Percentiles rank a stretch among this genome's conserved stretches.
phyloP scores from a whole-genome alignment of 2,329 filamentous ascomycete species.

The Penicillium verrucosum region DNA sequence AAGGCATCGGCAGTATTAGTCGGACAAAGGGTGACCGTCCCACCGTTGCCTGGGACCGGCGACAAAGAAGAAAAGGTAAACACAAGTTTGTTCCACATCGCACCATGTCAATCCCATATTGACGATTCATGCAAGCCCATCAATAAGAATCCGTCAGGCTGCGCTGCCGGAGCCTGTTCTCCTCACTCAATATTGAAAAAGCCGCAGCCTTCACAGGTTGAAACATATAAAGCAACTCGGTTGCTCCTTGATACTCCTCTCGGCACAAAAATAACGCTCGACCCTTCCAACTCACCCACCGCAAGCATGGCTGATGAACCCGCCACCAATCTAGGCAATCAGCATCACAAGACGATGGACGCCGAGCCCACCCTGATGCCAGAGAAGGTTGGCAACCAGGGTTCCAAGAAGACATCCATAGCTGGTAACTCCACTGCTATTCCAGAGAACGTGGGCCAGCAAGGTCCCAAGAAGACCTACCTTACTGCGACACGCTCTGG shows the following conservation, averaged over 20 bases:
- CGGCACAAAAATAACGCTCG: conserved; percentile 26
- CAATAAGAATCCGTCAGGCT: background rate
- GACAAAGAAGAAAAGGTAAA: conserved; percentile 2
- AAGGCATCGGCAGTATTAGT: conserved; percentile 29
- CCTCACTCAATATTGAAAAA: conserved; percentile 43
- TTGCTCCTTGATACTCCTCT: conserved; percentile 28
- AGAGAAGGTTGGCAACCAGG: conserved; percentile 6
- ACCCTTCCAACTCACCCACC: conserved; percentile 26
- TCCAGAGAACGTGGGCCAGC: conserved; percentile 1
- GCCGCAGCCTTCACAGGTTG: conserved; percentile 25
- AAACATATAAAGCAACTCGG: conserved; percentile 31
- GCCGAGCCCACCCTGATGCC: background rate
- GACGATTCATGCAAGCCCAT: background rate
- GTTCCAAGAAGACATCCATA: conserved; percentile 27
- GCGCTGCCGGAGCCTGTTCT: conserved; percentile 2
- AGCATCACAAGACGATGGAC: conserved; percentile 21
- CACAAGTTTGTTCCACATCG: background rate
- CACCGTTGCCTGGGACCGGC: background rate
- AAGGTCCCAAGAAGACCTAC: conserved; percentile 28
- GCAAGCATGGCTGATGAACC: conserved; percentile 11
- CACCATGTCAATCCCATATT: background rate
- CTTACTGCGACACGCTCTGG: conserved; percentile 27
- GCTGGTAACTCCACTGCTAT: background rate
- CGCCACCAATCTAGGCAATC: background rate
- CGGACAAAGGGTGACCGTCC: background rate